Base-by-base conservation (phyloP, 2,329 filamentous ascomycete genomes). In the Beauveria bassiana region DNA sequence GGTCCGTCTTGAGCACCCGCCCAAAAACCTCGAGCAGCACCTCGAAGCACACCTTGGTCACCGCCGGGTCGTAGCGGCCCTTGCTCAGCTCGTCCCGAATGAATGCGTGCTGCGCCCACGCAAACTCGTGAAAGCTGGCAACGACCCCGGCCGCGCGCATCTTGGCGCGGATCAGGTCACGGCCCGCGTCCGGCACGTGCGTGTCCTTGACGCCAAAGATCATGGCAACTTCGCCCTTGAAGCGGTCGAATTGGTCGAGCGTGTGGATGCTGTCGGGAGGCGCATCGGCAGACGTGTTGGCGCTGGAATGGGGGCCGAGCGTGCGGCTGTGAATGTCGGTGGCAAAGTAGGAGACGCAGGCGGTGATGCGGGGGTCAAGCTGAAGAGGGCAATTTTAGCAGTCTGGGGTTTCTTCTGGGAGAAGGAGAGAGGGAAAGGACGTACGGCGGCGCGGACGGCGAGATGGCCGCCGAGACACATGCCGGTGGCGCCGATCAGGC, bases 381-480 rank as follows among this genome's bases (percentile, higher is more conserved):
- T 84, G 64, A 24, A 18, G 28, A 9, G 26, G 9, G 16, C n/a
- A 16, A 16, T 16, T 2, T 16, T 38, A 16, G 5, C 14, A 38
- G 14, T 38, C 34, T 38, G 12, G 12, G 12, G 34, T 14, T 5
- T 16, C 4, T 14, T 14, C 5, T 12, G 8, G 26, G 49, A 34
- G 24, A 5, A 5, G 8, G 26, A 34, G 26, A 20, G 12, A 20
- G 16, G 24, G 18, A 18, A 55, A 24, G 20, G 57, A 72, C 79
- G 62, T 77, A 84, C 81, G 64, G 77, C 77, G 49, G 82, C 81
- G 59, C 74, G 89, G 54, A 85, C 73, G 60, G 86, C 90, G 20
- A 97, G 83, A 71, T 97, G 93, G 1, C 93, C 93, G 58, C 93
- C 93, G 1, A 97, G 85, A 73, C 93, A 97, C 93, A 97, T 97